phyloP scores from a whole-genome alignment of 345 rosid species.

The Pistacia atlantica region DNA sequence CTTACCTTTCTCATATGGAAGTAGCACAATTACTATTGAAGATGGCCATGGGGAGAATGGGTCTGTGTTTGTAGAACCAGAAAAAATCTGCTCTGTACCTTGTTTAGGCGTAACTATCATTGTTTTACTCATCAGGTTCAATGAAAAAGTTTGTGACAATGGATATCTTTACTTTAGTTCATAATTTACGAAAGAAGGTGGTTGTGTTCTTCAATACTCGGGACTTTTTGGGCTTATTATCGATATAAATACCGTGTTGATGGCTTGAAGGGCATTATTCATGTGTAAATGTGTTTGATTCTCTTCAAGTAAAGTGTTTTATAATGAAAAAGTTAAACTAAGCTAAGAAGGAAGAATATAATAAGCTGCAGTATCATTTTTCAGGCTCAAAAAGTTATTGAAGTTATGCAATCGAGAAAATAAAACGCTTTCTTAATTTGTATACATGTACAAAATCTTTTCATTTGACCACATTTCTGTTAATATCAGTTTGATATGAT shows the following conservation, averaged over 20 bases:
- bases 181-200: conserved; percentile 13
- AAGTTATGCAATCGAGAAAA: too few species aligned
- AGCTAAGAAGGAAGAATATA: too few species aligned
- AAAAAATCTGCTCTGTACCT: conserved; percentile 21
- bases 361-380: too few species aligned
- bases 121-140: conserved; percentile 16
- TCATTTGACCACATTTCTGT: too few species aligned
- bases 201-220: neutral
- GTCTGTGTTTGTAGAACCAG: conserved; percentile 23
- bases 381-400: too few species aligned
- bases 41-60: conserved; percentile 7
- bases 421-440: too few species aligned
- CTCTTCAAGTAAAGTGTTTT: neutral
- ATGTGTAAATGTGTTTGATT: neutral
- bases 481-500: too few species aligned
- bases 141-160: neutral
- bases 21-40: conserved; percentile 19
- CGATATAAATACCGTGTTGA: neutral
- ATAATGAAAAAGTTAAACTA: neutral
- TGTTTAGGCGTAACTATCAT: conserved; percentile 21
- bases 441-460: too few species aligned
- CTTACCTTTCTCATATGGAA: conserved; percentile 15
- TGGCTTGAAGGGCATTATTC: neutral
- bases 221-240: neutral
- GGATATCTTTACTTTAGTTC: conserved; percentile 12